Evolutionary conservation across 768 basidiomycete species (phyloP), one percentile per base, ranked within the genome.

Genomic region (Psilocybe subaeruginosa): DNA sequence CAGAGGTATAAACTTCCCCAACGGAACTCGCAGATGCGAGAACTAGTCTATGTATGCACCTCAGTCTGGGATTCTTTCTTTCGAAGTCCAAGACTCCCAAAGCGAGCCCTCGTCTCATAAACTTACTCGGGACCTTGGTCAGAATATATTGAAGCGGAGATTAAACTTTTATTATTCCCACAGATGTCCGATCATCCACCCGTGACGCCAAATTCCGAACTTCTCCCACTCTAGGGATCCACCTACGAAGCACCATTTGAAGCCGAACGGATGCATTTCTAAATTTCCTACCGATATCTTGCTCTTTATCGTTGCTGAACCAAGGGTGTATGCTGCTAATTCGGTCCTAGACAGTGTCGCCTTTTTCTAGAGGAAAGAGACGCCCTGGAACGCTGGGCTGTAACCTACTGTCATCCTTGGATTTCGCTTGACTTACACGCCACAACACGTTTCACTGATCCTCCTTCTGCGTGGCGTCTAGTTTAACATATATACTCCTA

Each of bases 391-490:
- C 37, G 37, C 7, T 23, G 23, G 23, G 2, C 23, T 23, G 23
- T 23, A 23, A 23, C 23, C 23, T 2, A 23, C 23, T 23, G 23
- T 43, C 41, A 43, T 4, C 41, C 41, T 43, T 43, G 41, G 41
- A 43, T 43, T 12, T 43, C 14, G 41, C 41, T 43, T 43, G 8
- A 43, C 41, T 12, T 43, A 11, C 0, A 16, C 43, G 57, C 57
- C 57, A 51, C 57, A 58, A 37, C 27, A 23, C 49, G 39, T 58
- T 52, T 49, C 39, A 29, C 37, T 58, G 57, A 58, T 58, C 57
- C 57, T 37, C 57, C 56, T 58, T 14, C 23, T 23, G 23, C 17
- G 56, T 49, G 19, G 49, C 48, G 12, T 9, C 14, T 11, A 3
- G 33, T 7, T 35, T 7, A 7, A 35, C 33, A n/a, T n/a, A 12